Evolutionary conservation across 2,329 filamentous ascomycete species (phyloP).

Genomic region (Cercospora sesami): DNA sequence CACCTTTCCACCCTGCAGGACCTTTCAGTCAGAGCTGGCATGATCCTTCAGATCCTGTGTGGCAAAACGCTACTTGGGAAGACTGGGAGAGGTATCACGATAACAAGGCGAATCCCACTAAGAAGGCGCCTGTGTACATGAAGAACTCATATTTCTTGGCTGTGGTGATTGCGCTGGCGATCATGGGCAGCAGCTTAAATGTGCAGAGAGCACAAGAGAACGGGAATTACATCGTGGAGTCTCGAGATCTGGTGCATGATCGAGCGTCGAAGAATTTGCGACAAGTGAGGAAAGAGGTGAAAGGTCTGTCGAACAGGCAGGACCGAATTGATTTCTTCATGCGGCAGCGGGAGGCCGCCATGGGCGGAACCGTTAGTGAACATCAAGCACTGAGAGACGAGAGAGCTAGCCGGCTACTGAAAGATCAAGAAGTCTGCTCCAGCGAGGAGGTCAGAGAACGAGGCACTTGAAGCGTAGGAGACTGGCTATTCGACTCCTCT

Average conservation of each 20-base stretch:
- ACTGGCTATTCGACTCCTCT: too few relatives aligned
- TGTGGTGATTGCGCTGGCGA: constrained; percentile 67
- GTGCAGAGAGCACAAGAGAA: constrained; percentile 66
- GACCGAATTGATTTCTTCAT: constrained; percentile 75
- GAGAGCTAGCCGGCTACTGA: constrained; percentile 48
- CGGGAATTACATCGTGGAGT: constrained; percentile 63
- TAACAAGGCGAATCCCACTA: constrained; percentile 41
- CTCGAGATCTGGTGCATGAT: constrained; percentile 66
- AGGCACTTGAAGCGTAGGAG: background rate
- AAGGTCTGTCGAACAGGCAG: constrained; percentile 50
- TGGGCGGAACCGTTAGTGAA: constrained; percentile 40
- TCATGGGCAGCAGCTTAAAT: constrained; percentile 71
- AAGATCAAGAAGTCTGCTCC: constrained; percentile 49
- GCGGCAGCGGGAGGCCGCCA: constrained; percentile 64
- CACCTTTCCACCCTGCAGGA: constrained; percentile 31
- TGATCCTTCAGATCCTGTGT: constrained; percentile 52
- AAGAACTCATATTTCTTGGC: constrained; percentile 76
- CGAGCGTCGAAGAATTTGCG: constrained; percentile 64
- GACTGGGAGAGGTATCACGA: constrained; percentile 85
- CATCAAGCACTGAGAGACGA: constrained; percentile 49
- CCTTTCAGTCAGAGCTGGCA: constrained; percentile 39
- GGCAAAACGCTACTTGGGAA: constrained; percentile 90
- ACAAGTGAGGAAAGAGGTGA: constrained; percentile 53
- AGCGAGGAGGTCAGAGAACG: constrained; percentile 38
- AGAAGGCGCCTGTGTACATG: constrained; percentile 60